Conservation (phyloP, 1,284 basidiomycete genomes). For the Cystobasidium sp. region DNA sequence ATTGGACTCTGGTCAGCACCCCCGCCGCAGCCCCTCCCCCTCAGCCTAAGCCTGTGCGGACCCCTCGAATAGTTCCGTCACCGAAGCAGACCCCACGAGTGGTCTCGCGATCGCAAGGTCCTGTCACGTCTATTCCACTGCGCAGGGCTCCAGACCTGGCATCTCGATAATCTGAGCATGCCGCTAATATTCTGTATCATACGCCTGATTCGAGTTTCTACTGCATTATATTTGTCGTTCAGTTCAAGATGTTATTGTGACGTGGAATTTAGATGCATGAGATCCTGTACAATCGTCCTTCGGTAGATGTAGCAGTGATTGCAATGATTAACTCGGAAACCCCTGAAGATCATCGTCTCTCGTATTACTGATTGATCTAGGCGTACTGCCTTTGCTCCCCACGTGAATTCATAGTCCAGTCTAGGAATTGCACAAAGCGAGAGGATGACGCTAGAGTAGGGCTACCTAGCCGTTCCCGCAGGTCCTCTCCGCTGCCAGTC, state of each 20-base stretch:
- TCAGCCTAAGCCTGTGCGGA: background rate
- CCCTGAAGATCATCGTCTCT: too few species aligned
- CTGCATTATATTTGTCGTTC: background rate
- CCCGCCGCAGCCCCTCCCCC: background rate
- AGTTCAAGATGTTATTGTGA: constrained; percentile 19
- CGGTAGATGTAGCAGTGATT: too few species aligned
- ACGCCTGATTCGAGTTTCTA: background rate
- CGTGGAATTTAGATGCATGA: too few species aligned
- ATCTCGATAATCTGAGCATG: background rate
- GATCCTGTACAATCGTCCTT: too few species aligned
- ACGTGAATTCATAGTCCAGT: constrained; percentile 37
- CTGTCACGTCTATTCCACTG: constrained; percentile 21
- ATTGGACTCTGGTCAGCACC: background rate
- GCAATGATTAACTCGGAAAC: too few species aligned
- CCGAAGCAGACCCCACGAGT: background rate
- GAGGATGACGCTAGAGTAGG: constrained; percentile 23
- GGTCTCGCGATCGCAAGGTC: background rate
- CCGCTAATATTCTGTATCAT: background rate
- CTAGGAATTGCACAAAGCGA: constrained; percentile 39
- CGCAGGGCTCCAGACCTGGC: constrained; percentile 22
- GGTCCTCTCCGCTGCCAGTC: background rate
- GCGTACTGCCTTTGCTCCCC: constrained; percentile 39
- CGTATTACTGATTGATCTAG: background rate
- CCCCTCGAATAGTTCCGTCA: background rate
- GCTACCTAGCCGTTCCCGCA: constrained; percentile 10